phyloP scores from a whole-genome alignment of 2,329 filamentous ascomycete genomes.

The Penicillium corylophilum region DNA sequence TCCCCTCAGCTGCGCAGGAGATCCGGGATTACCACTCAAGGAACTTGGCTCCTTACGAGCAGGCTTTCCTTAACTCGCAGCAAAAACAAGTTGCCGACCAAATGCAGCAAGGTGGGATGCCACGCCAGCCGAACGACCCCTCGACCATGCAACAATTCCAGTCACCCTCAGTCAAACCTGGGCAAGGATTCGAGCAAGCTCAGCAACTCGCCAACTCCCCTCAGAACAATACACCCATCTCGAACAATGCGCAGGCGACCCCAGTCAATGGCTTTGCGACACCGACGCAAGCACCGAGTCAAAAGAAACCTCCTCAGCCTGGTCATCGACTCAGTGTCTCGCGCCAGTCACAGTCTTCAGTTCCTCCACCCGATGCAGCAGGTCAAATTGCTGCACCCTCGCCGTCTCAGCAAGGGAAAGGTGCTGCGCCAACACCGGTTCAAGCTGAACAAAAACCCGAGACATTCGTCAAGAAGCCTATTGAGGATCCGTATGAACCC shows the following conservation, averaged over 20 bases:
- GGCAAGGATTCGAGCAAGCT: slow-evolving; percentile 48
- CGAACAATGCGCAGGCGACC: slow-evolving; percentile 32
- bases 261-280: slow-evolving; percentile 43
- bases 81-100: slow-evolving; percentile 46
- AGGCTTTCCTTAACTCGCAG: slow-evolving; percentile 45
- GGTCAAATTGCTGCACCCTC: slow-evolving; percentile 31
- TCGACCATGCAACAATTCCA: slow-evolving; percentile 46
- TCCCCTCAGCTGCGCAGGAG: slow-evolving; percentile 66
- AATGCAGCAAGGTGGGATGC: slow-evolving; percentile 42
- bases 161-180: slow-evolving; percentile 48
- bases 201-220: slow-evolving; percentile 36
- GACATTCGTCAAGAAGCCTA: slow-evolving; percentile 38
- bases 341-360: slow-evolving; percentile 34
- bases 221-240: slow-evolving; percentile 30
- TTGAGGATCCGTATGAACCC: slow-evolving; percentile 49
- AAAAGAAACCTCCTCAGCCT: slow-evolving; percentile 31
- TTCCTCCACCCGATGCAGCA: slow-evolving; percentile 28
- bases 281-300: slow-evolving; percentile 34
- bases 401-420: slow-evolving; percentile 30
- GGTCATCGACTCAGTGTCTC: slow-evolving; percentile 35
- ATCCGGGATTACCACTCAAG: slow-evolving; percentile 71
- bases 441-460: slow-evolving; percentile 35
- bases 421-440: slow-evolving; percentile 23
- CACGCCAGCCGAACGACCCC: slow-evolving; percentile 37
- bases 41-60: slow-evolving; percentile 75